Conservation (phyloP, 2,329 filamentous ascomycete genomes). For the Ceratocystis papillata region DNA sequence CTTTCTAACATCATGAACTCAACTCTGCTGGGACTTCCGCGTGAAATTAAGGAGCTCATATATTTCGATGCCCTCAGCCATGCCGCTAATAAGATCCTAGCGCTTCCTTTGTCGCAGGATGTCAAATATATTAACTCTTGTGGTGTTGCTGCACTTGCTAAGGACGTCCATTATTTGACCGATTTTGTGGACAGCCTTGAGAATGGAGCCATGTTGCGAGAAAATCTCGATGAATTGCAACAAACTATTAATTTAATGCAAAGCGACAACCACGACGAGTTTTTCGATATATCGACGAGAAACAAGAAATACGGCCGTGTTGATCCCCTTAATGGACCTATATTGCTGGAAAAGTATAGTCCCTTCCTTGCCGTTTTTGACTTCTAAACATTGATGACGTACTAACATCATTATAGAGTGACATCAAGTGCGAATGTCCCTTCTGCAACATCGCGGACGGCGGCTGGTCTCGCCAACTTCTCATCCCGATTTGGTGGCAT, state of each 20-base stretch:
- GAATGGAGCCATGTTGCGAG: slow-evolving; percentile 71
- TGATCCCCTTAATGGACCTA: slow-evolving; percentile 77
- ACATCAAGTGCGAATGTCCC: slow-evolving; percentile 46
- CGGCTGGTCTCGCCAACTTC: slow-evolving; percentile 59
- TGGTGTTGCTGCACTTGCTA: slow-evolving; percentile 67
- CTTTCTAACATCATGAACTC: slow-evolving; percentile 94
- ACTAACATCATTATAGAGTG: slow-evolving; percentile 40
- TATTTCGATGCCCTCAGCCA: slow-evolving; percentile 95
- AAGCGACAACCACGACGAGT: slow-evolving; percentile 85
- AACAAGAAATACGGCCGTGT: slow-evolving; percentile 94
- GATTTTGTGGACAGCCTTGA: slow-evolving; percentile 79
- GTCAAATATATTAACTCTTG: slow-evolving; percentile 82
- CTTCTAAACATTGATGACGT: not conserved
- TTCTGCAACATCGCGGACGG: slow-evolving; percentile 43
- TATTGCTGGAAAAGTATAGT: slow-evolving; percentile 78
- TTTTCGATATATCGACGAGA: slow-evolving; percentile 79
- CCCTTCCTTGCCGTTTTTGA: not conserved
- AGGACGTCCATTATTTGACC: slow-evolving; percentile 73
- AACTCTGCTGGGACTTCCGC: slow-evolving; percentile 81
- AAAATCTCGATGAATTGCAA: slow-evolving; percentile 83
- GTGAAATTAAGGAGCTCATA: slow-evolving; percentile 93
- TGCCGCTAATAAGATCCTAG: slow-evolving; percentile 72
- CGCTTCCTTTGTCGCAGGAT: slow-evolving; percentile 63
- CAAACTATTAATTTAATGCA: slow-evolving; percentile 87
- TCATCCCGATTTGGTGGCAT: slow-evolving; percentile 59